phyloP scores from a whole-genome alignment of 139 green algal species.

The Chlorella sp. region DNA sequence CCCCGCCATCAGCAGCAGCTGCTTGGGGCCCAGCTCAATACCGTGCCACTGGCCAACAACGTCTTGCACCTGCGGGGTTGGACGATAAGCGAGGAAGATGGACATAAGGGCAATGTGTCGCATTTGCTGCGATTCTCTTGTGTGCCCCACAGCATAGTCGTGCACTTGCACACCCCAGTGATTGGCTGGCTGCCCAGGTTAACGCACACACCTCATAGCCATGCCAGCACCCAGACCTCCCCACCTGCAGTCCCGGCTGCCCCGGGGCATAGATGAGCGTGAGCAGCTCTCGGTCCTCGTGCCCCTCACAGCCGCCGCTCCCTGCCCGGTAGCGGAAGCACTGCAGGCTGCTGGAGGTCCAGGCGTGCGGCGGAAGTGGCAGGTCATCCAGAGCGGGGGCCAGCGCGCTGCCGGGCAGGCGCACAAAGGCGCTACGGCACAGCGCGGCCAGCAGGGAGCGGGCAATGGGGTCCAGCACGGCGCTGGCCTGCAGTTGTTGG shows the following conservation, averaged over 20 bases:
- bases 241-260: background rate
- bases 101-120: too few relatives aligned
- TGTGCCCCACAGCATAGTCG: background rate
- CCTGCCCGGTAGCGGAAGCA: background rate
- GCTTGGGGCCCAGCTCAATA: background rate
- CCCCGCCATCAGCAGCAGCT: slow-evolving; percentile 10
- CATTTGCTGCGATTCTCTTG: too few relatives aligned
- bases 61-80: background rate
- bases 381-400: background rate
- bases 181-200: too few relatives aligned
- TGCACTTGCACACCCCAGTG: background rate
- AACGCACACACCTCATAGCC: background rate
- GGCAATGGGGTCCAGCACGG: background rate
- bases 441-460: background rate
- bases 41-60: background rate
- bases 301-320: background rate
- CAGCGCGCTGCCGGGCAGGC: background rate
- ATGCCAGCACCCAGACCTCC: too few relatives aligned
- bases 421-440: background rate
- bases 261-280: background rate
- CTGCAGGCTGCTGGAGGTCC: slow-evolving; percentile 13
- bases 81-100: background rate
- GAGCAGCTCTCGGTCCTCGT: background rate
- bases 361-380: background rate
- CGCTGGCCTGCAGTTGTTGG: background rate